A percentile compares a stretch with the other conserved stretches of the same genome.
phyloP scores from a whole-genome alignment of 2,329 filamentous ascomycete species.

The Biscogniauxia marginata region DNA sequence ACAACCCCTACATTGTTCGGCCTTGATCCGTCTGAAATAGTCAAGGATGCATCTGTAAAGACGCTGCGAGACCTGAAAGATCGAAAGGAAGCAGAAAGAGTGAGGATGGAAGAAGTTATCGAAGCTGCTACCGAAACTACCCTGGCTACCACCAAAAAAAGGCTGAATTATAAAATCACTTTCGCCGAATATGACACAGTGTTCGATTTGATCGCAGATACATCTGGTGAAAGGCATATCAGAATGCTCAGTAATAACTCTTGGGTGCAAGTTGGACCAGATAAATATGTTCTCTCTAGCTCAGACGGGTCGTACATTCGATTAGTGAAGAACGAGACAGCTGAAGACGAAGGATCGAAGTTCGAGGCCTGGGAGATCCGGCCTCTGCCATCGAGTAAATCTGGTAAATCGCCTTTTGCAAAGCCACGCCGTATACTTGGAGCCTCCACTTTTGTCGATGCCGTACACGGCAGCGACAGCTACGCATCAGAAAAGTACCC shows the following conservation, averaged over 20 bases:
- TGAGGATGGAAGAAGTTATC: constrained; percentile 23
- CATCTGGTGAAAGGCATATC: constrained; percentile 75
- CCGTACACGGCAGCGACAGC: constrained; percentile 82
- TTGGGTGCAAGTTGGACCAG: constrained; percentile 77
- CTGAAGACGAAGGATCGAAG: constrained; percentile 25
- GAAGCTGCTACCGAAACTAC: neutral
- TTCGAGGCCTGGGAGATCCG: constrained; percentile 50
- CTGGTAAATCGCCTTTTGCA: constrained; percentile 63
- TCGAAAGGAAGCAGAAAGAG: constrained; percentile 45
- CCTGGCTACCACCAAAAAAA: no score
- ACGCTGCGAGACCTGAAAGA: constrained; percentile 58
- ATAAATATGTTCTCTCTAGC: constrained; percentile 69
- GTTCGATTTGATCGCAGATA: constrained; percentile 85
- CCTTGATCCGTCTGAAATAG: constrained; percentile 76
- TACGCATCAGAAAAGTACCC: constrained; percentile 69
- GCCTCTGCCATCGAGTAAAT: constrained; percentile 41
- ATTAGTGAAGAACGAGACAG: constrained; percentile 43
- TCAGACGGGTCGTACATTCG: constrained; percentile 61
- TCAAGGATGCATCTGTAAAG: constrained; percentile 63
- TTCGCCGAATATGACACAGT: constrained; percentile 92
- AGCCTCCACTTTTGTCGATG: constrained; percentile 66
- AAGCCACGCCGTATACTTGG: constrained; percentile 67
- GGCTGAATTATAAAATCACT: constrained; percentile 54
- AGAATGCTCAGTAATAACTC: constrained; percentile 70
- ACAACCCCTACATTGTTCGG: constrained; percentile 92